Evolutionary conservation across 768 basidiomycete genomes (phyloP).

Genomic region (Lentinula detonsa): DNA sequence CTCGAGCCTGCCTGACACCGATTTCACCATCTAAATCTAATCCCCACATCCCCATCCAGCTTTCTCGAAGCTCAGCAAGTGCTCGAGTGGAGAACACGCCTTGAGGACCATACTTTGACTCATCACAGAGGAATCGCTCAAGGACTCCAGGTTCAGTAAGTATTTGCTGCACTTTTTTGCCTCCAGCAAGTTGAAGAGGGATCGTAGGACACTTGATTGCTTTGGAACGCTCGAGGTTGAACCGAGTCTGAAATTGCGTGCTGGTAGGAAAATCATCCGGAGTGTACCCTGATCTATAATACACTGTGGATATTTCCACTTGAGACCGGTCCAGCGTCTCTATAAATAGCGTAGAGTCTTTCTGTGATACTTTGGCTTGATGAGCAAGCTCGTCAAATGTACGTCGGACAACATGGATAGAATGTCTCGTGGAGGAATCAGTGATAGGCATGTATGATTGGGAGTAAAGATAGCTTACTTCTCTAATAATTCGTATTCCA

Average conservation of each 20-base stretch:
- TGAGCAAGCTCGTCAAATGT: slow-evolving; percentile 65
- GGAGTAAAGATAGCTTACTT: slow-evolving; percentile 37
- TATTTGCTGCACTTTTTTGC: slow-evolving; percentile 93
- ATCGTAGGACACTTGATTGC: slow-evolving; percentile 94
- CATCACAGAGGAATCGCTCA: slow-evolving; percentile 59
- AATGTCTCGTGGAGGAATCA: slow-evolving; percentile 42
- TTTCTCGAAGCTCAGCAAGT: slow-evolving; percentile 53
- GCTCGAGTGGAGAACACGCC: slow-evolving; percentile 28
- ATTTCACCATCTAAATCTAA: slow-evolving; percentile 46
- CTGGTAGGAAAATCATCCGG: slow-evolving; percentile 73
- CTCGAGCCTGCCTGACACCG: slow-evolving; percentile 48
- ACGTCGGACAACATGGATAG: slow-evolving; percentile 67
- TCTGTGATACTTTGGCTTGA: slow-evolving; percentile 49
- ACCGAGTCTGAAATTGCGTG: slow-evolving; percentile 64
- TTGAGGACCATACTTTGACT: slow-evolving; percentile 25
- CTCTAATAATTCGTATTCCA: slow-evolving; percentile 84
- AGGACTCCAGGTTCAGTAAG: slow-evolving; percentile 69
- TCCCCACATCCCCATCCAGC: slow-evolving; percentile 89
- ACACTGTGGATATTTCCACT: slow-evolving; percentile 80
- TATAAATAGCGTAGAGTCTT: slow-evolving; percentile 37
- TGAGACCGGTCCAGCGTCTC: slow-evolving; percentile 26
- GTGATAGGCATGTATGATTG: background rate
- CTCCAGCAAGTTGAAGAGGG: slow-evolving; percentile 89
- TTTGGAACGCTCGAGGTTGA: slow-evolving; percentile 69
- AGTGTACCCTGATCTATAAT: slow-evolving; percentile 87